Base-by-base conservation (phyloP, 352 stramenopile species). In the Phytophthora vignae region DNA sequence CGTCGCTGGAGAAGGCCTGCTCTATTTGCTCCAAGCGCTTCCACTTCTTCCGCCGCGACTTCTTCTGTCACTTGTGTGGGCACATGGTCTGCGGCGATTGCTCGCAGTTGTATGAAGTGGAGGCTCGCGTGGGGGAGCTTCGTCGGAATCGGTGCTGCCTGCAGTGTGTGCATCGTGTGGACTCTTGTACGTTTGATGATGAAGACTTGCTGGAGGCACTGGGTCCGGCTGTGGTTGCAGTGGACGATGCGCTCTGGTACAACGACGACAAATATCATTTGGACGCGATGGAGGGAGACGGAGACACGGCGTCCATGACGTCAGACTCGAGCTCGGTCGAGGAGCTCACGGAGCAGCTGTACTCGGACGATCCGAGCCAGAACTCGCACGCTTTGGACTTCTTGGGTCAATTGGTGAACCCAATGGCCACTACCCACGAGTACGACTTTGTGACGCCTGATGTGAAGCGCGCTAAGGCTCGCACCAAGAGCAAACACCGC, bases 11-110 rank as follows among this genome's bases (percentile, higher is more conserved):
- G 50, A 73, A 76, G 29, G 38, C 46, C 17, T 90, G 83, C 61
- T 60, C 59, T 15, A 79, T 89, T 42, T 87, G 79, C 64, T 52
- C 54, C 40, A 84, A 82, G 61, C 46, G 50, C 46, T 87, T 87
- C 55, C 60, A 62, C 52, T 71, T 87, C 38, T 81, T 79, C 40
- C 77, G 77, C 36, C 62, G 66, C 12, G 75, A 85, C 52, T 73
- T 77, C 52, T 85, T 82, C 64, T 87, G 80, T 61, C 72, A 87
- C 52, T 60, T 87, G 38, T 87, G 80, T 55, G 80, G 80, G 9
- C 69, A 85, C 64, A 68, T 73, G 36, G 77, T 79, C 5, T 87
- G 80, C 54, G 44, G 56, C 1, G 78, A 84, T 21, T 88, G 81
- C 63, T 85, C 78, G 33, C 50, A 66, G 31, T 21, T 78, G 7